Percentiles rank a stretch among this genome's conserved stretches.
These are phyloP conservation scores for Arthrobotrys sphaeroides DNA, from an alignment of 2,329 filamentous ascomycete genomes.

Conservation along the genomic window DNA sequence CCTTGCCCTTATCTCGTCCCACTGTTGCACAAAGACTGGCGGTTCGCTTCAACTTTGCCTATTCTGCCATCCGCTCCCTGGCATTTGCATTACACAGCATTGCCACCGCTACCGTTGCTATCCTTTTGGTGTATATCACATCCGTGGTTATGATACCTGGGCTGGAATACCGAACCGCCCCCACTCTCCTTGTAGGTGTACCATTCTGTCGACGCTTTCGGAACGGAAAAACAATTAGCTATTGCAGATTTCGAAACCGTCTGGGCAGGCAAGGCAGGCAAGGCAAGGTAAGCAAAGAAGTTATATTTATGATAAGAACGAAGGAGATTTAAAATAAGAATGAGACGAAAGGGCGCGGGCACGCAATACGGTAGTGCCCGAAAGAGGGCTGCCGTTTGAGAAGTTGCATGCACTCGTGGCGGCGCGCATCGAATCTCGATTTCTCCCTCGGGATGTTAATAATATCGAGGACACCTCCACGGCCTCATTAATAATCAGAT, in stretches of 20 bases:
- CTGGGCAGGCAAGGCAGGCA: constrained; percentile 8
- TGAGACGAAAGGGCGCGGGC: not conserved
- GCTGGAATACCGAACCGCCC: constrained; percentile 2
- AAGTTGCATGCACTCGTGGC: not conserved
- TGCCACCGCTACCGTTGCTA: not conserved
- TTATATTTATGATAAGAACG: not conserved
- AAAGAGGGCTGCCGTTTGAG: constrained; percentile 22
- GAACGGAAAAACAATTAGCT: constrained; percentile 53
- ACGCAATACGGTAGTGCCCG: constrained; percentile 14
- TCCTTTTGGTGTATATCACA: constrained; percentile 25
- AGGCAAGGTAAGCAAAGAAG: not conserved
- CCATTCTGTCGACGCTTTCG: not conserved
- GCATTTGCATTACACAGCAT: constrained; percentile 26
- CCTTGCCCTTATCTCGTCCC: constrained; percentile 47
- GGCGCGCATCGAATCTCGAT: not conserved
- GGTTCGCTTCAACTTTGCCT: constrained; percentile 44
- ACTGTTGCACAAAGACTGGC: constrained; percentile 30
- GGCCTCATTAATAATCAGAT: constrained; percentile 12
- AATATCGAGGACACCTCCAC: constrained; percentile 8
- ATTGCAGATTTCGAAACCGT: constrained; percentile 48
- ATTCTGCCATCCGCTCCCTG: constrained; percentile 24
- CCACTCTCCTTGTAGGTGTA: constrained; percentile 27
- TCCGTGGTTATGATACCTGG: constrained; percentile 9
- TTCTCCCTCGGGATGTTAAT: not conserved
- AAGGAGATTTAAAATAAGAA: constrained; percentile 10